Evolutionary conservation across 78 protist genomes (phyloP).

Genomic region (Planoprotostelium fungivorum): DNA sequence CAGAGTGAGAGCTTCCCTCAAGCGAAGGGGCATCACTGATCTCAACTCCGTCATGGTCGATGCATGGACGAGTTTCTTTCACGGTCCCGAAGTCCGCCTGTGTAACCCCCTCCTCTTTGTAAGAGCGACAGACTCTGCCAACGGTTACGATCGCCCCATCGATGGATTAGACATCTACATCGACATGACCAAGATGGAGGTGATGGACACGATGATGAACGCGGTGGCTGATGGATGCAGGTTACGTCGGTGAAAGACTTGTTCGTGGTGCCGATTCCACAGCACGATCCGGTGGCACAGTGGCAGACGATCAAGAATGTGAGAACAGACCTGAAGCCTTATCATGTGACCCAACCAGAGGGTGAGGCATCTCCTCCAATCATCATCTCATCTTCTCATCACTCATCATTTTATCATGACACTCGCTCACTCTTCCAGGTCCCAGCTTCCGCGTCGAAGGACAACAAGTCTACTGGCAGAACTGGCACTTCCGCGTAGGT

Average conservation of each 20-base stretch:
- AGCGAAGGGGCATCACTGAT: background rate
- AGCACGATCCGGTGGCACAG: background rate
- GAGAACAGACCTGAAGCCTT: slow-evolving; percentile 1
- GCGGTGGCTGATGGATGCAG: background rate
- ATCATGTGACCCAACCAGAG: background rate
- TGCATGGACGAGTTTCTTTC: background rate
- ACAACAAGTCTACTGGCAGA: slow-evolving; percentile 10
- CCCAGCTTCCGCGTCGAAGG: background rate
- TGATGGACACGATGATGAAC: background rate
- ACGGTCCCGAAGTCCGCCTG: background rate
- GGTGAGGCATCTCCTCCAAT: background rate
- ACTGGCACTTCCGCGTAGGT: slow-evolving; percentile 6
- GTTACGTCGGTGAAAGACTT: background rate
- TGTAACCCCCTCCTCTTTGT: background rate
- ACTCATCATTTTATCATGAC: too few relatives aligned
- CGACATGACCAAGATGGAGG: slow-evolving; percentile 2
- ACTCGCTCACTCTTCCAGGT: too few relatives aligned
- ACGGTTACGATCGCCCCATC: background rate
- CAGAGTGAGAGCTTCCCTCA: background rate
- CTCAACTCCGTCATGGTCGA: background rate
- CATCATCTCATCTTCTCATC: background rate
- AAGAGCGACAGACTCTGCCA: background rate
- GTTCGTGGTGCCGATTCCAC: background rate
- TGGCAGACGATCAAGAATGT: slow-evolving; percentile 2
- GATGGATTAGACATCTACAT: background rate